A percentile compares a stretch with the other conserved stretches of the same genome.
Conservation (phyloP, 495 filamentous ascomycete genomes). For the Neurospora tetraspora region DNA sequence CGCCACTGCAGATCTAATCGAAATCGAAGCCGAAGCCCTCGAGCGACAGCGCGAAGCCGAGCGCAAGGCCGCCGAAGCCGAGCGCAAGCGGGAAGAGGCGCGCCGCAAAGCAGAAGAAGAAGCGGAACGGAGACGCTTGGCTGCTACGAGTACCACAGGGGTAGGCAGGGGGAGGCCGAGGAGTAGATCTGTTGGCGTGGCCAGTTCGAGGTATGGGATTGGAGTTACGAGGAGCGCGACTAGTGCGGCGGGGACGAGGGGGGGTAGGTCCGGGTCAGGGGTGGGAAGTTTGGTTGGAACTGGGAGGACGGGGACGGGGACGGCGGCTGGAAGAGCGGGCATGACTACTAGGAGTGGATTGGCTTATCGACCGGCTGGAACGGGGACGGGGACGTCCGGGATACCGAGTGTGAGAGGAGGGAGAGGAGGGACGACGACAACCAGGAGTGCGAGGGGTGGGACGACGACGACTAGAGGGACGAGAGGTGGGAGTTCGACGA, state of each 20-base stretch:
- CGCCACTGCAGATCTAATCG: constrained; percentile 68
- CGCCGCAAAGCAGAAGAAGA: constrained; percentile 63
- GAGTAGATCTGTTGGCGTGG: constrained; percentile 7
- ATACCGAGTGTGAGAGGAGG: constrained; percentile 10
- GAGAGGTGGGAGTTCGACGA: background rate
- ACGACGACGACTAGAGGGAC: constrained; percentile 6
- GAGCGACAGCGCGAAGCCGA: constrained; percentile 63
- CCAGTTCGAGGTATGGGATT: constrained; percentile 18
- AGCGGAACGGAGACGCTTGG: constrained; percentile 45
- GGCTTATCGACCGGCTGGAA: background rate
- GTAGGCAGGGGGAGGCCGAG: constrained; percentile 15
- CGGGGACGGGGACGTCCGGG: background rate
- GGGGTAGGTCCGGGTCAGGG: constrained; percentile 23
- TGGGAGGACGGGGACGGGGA: background rate
- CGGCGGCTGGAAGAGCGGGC: background rate
- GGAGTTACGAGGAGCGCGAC: constrained; percentile 23
- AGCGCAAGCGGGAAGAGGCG: constrained; percentile 62
- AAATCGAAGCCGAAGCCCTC: constrained; percentile 68
- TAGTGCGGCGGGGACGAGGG: constrained; percentile 31
- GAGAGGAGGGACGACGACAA: constrained; percentile 14
- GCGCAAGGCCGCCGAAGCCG: constrained; percentile 62
- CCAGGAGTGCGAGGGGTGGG: constrained; percentile 8
- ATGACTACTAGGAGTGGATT: background rate
- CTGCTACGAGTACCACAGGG: constrained; percentile 15
- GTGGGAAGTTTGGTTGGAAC: background rate